Conservation (phyloP, 768 basidiomycete species). For the Lactarius indigo region DNA sequence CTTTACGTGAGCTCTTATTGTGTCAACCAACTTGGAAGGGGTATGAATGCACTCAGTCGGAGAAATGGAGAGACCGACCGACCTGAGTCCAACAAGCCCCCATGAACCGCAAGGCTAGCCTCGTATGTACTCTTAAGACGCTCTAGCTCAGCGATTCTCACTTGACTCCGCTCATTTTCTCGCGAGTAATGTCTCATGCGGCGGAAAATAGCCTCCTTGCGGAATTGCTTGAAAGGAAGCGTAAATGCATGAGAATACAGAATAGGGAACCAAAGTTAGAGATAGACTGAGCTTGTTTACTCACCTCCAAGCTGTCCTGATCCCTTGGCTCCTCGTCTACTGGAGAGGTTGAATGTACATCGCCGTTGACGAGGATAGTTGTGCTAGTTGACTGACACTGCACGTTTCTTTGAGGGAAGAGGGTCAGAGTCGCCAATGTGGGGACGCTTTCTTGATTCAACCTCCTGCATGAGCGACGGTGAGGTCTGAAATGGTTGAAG, state of each 20-base stretch:
- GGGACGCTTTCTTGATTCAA: slow-evolving; percentile 27
- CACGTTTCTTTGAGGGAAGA: slow-evolving; percentile 31
- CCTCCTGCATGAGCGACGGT: slow-evolving; percentile 19
- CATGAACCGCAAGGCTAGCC: slow-evolving; percentile 66
- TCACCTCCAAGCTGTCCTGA: slow-evolving; percentile 60
- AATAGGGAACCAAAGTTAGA: slow-evolving; percentile 26
- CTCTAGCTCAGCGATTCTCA: slow-evolving; percentile 62
- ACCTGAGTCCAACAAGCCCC: slow-evolving; percentile 82
- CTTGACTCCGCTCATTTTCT: slow-evolving; percentile 62
- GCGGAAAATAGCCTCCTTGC: slow-evolving; percentile 83
- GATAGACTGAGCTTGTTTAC: slow-evolving; percentile 25
- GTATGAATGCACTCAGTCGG: slow-evolving; percentile 3
- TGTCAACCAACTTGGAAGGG: slow-evolving; percentile 53
- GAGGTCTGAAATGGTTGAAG: background rate
- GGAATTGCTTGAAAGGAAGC: slow-evolving; percentile 53
- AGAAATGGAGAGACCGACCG: slow-evolving; percentile 21
- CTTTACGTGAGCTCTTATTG: slow-evolving; percentile 56
- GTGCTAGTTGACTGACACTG: slow-evolving; percentile 28
- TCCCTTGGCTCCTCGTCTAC: slow-evolving; percentile 28
- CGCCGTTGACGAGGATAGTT: slow-evolving; percentile 28
- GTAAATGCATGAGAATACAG: slow-evolving; percentile 10
- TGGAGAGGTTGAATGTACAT: slow-evolving; percentile 18
- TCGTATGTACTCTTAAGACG: slow-evolving; percentile 62
- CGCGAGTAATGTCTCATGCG: slow-evolving; percentile 81
- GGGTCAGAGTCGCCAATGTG: slow-evolving; percentile 25